phyloP scores from a whole-genome alignment of 371 early-diverging fungal genomes.

The Choanephora cucurbitarum region DNA sequence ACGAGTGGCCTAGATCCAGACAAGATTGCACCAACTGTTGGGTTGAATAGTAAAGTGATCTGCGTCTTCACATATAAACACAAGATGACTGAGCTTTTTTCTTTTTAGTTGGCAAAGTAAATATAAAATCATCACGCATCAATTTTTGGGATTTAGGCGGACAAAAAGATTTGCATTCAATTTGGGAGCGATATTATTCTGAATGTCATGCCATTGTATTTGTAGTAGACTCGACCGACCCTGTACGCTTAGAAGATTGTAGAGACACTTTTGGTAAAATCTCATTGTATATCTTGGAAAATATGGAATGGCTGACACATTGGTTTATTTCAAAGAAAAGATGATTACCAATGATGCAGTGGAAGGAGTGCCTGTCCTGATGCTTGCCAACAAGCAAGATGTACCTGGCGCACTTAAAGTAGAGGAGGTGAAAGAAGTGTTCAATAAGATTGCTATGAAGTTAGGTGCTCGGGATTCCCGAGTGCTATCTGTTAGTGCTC shows the following conservation, averaged over 20 bases:
- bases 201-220: slow-evolving; percentile 94
- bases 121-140: slow-evolving; percentile 64
- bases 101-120: slow-evolving; percentile 76
- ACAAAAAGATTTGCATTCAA: slow-evolving; percentile 80
- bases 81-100: no score
- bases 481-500: slow-evolving; percentile 76
- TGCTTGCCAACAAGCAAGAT: slow-evolving; percentile 96
- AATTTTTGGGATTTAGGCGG: slow-evolving; percentile 97
- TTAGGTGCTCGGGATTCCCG: slow-evolving; percentile 77
- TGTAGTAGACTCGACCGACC: slow-evolving; percentile 89
- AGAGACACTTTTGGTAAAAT: slow-evolving; percentile 74
- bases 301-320: neutral
- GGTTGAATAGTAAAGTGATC: slow-evolving; percentile 85
- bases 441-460: slow-evolving; percentile 84
- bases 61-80: no score
- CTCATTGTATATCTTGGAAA: no score
- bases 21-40: slow-evolving; percentile 92
- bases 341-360: slow-evolving; percentile 76
- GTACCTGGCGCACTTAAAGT: slow-evolving; percentile 66
- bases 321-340: slow-evolving; percentile 47
- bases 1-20: slow-evolving; percentile 77
- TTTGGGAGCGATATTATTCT: slow-evolving; percentile 94
- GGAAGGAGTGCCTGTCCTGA: slow-evolving; percentile 89
- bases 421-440: slow-evolving; percentile 89
- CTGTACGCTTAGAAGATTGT: slow-evolving; percentile 81